Percentiles rank a stretch among this genome's conserved stretches.
These are phyloP conservation scores for Fusarium equiseti DNA, from an alignment of 2,329 filamentous ascomycete genomes.

Conservation along the genomic window DNA sequence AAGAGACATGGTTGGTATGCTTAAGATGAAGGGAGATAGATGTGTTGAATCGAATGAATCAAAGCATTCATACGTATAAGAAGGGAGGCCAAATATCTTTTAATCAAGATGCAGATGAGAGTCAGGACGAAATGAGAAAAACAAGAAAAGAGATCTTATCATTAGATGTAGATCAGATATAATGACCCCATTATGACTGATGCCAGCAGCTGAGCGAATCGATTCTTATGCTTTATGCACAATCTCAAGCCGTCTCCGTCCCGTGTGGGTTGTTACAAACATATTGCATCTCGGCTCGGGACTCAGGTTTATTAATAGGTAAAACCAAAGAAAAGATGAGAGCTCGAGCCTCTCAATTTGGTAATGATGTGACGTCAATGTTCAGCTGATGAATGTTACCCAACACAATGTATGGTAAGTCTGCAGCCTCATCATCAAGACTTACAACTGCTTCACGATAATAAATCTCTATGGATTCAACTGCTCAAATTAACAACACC, in stretches of 20 bases:
- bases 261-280: neutral
- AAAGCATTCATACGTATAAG: neutral
- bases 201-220: neutral
- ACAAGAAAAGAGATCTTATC: neutral
- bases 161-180: neutral
- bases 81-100: neutral
- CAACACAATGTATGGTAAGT: neutral
- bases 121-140: neutral
- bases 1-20: slow-evolving; percentile 17
- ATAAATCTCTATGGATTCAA: neutral
- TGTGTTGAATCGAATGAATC: neutral
- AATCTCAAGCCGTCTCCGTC: neutral
- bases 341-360: neutral
- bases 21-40: slow-evolving; percentile 7
- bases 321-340: slow-evolving; percentile 13
- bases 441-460: neutral
- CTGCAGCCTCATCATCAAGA: neutral
- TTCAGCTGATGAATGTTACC: neutral
- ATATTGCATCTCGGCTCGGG: neutral
- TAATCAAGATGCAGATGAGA: neutral
- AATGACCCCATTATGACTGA: neutral
- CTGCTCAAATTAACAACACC: neutral
- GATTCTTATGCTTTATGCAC: slow-evolving; percentile 14
- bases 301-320: slow-evolving; percentile 2
- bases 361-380: slow-evolving; percentile 31